Percentiles rank a stretch among this genome's conserved stretches.
Evolutionary conservation across 768 basidiomycete species (phyloP).

Genomic region (Phylloporus arenicola): DNA sequence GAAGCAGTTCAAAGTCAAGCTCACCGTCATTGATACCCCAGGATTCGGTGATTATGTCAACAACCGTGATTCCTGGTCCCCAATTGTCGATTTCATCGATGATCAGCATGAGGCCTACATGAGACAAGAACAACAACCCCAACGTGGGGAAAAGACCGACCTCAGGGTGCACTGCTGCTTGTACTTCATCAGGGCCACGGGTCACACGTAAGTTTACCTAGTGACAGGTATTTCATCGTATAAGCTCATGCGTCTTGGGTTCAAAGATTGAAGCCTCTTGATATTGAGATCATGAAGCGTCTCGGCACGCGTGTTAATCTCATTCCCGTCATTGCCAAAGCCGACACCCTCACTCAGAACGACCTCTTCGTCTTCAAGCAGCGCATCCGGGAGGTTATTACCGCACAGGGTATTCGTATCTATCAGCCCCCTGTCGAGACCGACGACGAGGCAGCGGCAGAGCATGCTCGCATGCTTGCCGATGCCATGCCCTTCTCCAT

Average conservation of each 20-base stretch:
- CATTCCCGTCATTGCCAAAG: constrained; percentile 96
- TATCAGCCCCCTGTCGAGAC: constrained; percentile 90
- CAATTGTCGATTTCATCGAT: constrained; percentile 97
- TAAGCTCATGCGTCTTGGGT: constrained; percentile 3
- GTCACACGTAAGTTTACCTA: constrained; percentile 74
- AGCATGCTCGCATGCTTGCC: constrained; percentile 82
- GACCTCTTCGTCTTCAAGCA: constrained; percentile 91
- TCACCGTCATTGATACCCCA: constrained; percentile 97
- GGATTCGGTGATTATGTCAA: constrained; percentile 99
- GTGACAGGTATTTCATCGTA: neutral
- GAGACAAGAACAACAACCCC: constrained; percentile 99
- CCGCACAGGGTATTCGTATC: constrained; percentile 89
- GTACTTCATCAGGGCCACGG: constrained; percentile 94
- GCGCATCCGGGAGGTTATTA: constrained; percentile 85
- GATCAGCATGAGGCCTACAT: constrained; percentile 94
- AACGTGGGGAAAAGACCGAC: constrained; percentile 90
- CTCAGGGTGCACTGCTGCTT: constrained; percentile 93
- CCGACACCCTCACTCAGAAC: constrained; percentile 93
- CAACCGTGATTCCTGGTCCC: constrained; percentile 98
- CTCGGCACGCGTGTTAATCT: constrained; percentile 97
- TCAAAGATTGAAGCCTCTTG: constrained; percentile 80
- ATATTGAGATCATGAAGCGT: constrained; percentile 99
- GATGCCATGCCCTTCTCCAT: constrained; percentile 98
- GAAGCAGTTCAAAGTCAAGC: constrained; percentile 98
- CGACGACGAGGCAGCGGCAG: constrained; percentile 81